Base-by-base conservation (phyloP, 2,329 filamentous ascomycete genomes). In the Aspergillus japonicus region DNA sequence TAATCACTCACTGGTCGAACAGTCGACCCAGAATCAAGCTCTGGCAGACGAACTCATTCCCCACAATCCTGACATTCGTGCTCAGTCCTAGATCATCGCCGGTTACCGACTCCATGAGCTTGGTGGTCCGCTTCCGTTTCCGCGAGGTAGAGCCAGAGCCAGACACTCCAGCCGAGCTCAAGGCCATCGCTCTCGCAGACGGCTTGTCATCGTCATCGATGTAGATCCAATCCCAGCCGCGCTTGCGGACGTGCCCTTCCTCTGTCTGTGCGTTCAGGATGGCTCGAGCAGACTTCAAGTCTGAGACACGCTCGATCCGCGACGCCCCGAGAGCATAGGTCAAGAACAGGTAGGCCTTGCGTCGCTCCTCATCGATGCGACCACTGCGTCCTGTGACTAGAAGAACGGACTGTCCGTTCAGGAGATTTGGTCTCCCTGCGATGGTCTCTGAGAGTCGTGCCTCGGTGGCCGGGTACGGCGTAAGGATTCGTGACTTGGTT, bases 1-100 rank as follows among this genome's bases (percentile, higher is more conserved):
- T 7, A 10, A 12, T 35, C 31, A 12, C 14, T 64, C 61, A 77
- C 53, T 86, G 84, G 62, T 91, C 88, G 55, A 92, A 85, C 66
- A 97, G 77, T 62, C 87, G 85, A 0, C 93, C 94, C 54, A 96
- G 74, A 64, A 99, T 97, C 60, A 98, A 79, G 74, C 92, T 97
- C 80, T 99, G 94, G 57, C 96, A 88, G 23, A 98, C 87, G 71
- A 94, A 87, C 76, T 98, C 94, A 73, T 96, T 89, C 58, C 88
- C 89, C 55, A 96, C 84, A 49, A 95, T 83, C 63, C 83, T 84
- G 42, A 92, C 80, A 61, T 77, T 83, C 67, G 81, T 78, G 48
- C 77, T 69, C 16, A 77, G 71, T 29, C 72, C 68, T 21, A 75
- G 63, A 42, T 69, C 73, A 54, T 70, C 73, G 21, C 68, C 64